phyloP scores from a whole-genome alignment of 2,329 filamentous ascomycete genomes.

The Leptographium flavum region DNA sequence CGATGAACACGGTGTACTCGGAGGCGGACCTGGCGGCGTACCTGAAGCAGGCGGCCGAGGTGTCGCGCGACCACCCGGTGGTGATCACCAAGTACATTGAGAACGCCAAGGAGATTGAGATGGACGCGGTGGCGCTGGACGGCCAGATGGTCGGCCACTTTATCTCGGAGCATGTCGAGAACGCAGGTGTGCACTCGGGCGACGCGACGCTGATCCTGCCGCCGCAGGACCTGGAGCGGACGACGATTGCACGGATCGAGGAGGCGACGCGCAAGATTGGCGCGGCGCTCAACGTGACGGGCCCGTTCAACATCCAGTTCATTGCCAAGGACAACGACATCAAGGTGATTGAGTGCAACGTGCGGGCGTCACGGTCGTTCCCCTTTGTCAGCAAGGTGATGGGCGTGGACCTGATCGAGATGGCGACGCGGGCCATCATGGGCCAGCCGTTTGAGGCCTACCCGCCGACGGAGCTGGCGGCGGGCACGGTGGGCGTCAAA shows the following conservation, averaged over 20 bases:
- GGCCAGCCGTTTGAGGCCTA: conserved; percentile 71
- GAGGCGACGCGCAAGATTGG: conserved; percentile 94
- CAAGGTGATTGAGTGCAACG: conserved; percentile 99
- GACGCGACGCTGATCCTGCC: conserved; percentile 92
- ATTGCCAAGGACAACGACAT: conserved; percentile 99
- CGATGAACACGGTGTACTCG: conserved; percentile 99
- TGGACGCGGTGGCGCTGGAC: conserved; percentile 91
- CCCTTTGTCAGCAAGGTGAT: conserved; percentile 98
- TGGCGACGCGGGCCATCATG: conserved; percentile 96
- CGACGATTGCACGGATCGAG: conserved; percentile 82
- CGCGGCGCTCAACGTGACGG: conserved; percentile 84
- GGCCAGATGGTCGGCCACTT: conserved; percentile 89
- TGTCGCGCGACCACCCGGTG: conserved; percentile 89
- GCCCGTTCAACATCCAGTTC: conserved; percentile 98
- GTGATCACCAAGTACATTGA: conserved; percentile 99
- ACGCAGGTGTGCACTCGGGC: conserved; percentile 95
- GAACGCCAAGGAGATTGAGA: conserved; percentile 98
- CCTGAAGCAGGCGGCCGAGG: conserved; percentile 78
- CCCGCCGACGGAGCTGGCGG: conserved; percentile 58
- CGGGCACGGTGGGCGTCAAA: conserved; percentile 88
- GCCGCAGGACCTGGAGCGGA: conserved; percentile 79
- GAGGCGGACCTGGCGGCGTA: conserved; percentile 83
- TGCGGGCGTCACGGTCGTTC: conserved; percentile 89
- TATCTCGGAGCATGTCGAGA: conserved; percentile 97
- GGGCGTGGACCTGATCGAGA: conserved; percentile 93